Evolutionary conservation across 139 green algal genomes (phyloP).

Genomic region (Coelastrella sp.): DNA sequence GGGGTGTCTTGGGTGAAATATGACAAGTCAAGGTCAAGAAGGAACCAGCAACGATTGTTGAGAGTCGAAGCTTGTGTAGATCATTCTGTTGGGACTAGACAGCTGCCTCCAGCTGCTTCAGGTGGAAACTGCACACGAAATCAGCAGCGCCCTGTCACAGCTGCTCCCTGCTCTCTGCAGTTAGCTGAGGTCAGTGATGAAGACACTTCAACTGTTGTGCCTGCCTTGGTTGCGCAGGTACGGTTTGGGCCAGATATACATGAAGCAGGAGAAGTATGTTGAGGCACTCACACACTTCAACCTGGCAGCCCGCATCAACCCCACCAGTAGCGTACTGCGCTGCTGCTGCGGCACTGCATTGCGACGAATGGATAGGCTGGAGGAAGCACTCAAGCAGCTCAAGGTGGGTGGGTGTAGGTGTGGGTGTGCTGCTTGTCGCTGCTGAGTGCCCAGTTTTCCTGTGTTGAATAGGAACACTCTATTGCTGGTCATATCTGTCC

Average conservation of each 20-base stretch:
- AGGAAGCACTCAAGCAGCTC: conserved; percentile 82
- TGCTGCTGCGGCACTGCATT: conserved; percentile 93
- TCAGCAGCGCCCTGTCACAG: background rate
- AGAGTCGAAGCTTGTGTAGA: too few relatives aligned
- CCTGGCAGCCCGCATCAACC: conserved; percentile 79
- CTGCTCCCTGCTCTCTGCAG: background rate
- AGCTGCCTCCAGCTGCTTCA: too few relatives aligned
- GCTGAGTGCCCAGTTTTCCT: too few relatives aligned
- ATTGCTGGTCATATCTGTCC: too few relatives aligned
- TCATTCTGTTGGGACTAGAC: too few relatives aligned
- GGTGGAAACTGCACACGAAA: too few relatives aligned
- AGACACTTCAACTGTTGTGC: background rate
- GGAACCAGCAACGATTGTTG: too few relatives aligned
- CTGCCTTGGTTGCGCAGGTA: conserved; percentile 72
- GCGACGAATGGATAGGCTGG: conserved; percentile 73
- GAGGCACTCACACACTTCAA: conserved; percentile 93
- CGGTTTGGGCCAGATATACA: conserved; percentile 93
- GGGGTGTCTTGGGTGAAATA: too few relatives aligned
- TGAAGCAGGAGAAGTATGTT: conserved; percentile 93
- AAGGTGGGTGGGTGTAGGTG: conserved; percentile 49
- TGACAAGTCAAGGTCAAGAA: too few relatives aligned
- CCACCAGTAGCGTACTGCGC: conserved; percentile 86
- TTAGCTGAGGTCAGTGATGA: background rate
- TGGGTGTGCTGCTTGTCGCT: background rate
- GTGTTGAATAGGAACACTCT: too few relatives aligned